phyloP scores from a whole-genome alignment of 1,284 basidiomycete species.

The Kwoniella shivajii region DNA sequence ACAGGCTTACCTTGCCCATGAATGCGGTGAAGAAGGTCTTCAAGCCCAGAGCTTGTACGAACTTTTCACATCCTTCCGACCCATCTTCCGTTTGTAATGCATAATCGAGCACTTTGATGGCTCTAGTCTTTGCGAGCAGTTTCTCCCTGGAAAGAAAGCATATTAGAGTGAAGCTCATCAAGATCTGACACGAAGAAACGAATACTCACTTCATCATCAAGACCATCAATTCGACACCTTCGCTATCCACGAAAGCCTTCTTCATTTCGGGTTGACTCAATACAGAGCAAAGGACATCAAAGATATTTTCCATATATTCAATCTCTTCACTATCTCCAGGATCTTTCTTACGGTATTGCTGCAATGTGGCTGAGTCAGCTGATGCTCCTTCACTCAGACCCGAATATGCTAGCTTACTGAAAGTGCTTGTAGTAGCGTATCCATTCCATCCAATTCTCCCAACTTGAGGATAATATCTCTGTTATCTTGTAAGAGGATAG shows the following conservation, averaged over 20 bases:
- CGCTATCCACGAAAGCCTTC: slow-evolving; percentile 77
- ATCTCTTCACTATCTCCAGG: slow-evolving; percentile 83
- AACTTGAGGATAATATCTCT: slow-evolving; percentile 66
- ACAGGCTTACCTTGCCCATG: slow-evolving; percentile 82
- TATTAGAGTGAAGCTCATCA: slow-evolving; percentile 10
- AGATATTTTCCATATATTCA: slow-evolving; percentile 97
- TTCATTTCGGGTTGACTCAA: slow-evolving; percentile 76
- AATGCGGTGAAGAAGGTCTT: slow-evolving; percentile 86
- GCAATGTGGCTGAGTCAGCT: not conserved
- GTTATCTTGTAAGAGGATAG: slow-evolving; percentile 81
- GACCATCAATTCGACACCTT: slow-evolving; percentile 95
- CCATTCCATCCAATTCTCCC: slow-evolving; percentile 74
- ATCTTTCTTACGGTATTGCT: slow-evolving; percentile 84
- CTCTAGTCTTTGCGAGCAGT: slow-evolving; percentile 71
- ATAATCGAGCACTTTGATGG: slow-evolving; percentile 88
- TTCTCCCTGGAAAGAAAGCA: slow-evolving; percentile 66
- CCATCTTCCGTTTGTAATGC: slow-evolving; percentile 83
- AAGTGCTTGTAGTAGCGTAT: slow-evolving; percentile 72
- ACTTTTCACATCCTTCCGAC: slow-evolving; percentile 73
- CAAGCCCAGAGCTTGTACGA: slow-evolving; percentile 84
- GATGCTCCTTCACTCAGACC: not conserved
- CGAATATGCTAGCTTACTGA: slow-evolving; percentile 63
- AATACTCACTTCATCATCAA: slow-evolving; percentile 76
- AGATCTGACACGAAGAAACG: not conserved
- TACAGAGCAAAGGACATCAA: slow-evolving; percentile 83